Evolutionary conservation across 208 protist species (phyloP).

Genomic region (Naegleria gruberi): DNA sequence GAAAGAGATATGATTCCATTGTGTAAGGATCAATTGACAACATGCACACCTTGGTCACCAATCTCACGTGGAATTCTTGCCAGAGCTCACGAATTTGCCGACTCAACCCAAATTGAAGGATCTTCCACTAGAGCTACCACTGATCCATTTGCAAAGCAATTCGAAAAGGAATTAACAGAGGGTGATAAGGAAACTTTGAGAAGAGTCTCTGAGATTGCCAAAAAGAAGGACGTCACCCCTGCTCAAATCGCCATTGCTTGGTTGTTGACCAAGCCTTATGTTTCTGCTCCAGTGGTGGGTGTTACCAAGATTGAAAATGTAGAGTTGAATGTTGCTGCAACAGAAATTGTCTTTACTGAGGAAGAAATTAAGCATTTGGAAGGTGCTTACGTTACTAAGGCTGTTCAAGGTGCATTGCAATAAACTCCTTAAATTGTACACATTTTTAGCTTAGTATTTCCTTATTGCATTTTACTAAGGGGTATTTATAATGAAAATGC

Average conservation of each 20-base stretch:
- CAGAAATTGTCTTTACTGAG: background rate
- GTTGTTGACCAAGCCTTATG: background rate
- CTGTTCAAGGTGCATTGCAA: background rate
- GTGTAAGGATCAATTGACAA: background rate
- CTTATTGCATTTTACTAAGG: too few relatives aligned
- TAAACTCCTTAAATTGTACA: too few relatives aligned
- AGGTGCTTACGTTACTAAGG: background rate
- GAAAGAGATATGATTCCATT: background rate
- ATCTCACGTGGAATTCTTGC: background rate
- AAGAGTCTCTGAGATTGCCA: too few relatives aligned
- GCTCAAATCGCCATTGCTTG: background rate
- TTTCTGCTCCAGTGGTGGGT: background rate
- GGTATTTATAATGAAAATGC: too few relatives aligned
- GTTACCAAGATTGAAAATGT: background rate
- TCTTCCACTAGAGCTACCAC: too few relatives aligned
- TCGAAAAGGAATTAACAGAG: background rate
- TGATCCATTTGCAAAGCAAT: background rate
- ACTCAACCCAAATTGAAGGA: too few relatives aligned
- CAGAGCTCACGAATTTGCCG: background rate
- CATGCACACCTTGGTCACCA: background rate
- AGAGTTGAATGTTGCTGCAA: background rate
- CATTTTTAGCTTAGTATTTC: too few relatives aligned
- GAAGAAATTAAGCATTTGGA: background rate
- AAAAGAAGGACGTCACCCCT: too few relatives aligned
- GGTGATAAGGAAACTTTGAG: too few relatives aligned